Conservation (phyloP, 768 basidiomycete genomes). For the Naganishia vishniacii region DNA sequence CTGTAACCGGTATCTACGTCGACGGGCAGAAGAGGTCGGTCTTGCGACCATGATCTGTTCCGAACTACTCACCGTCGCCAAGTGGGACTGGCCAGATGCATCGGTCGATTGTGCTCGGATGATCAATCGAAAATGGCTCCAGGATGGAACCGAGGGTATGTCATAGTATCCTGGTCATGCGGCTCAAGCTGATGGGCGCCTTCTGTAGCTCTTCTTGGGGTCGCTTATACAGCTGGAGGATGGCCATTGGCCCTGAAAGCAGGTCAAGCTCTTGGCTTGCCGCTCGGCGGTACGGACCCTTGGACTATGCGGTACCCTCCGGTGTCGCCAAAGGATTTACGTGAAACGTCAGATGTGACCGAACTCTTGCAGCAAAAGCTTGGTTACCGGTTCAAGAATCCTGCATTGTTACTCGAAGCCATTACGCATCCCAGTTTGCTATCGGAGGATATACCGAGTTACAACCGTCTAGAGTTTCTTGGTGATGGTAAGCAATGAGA, state of each 20-base stretch:
- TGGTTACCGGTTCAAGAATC: slow-evolving; percentile 64
- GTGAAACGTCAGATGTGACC: slow-evolving; percentile 1
- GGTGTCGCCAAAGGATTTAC: slow-evolving; percentile 53
- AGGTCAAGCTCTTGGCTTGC: slow-evolving; percentile 63
- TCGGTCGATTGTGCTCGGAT: not conserved
- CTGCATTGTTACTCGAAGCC: slow-evolving; percentile 66
- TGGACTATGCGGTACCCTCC: slow-evolving; percentile 62
- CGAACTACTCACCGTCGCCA: slow-evolving; percentile 13
- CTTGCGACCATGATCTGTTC: slow-evolving; percentile 21
- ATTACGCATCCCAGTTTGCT: slow-evolving; percentile 79
- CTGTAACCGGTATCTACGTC: slow-evolving; percentile 62
- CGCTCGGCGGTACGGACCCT: slow-evolving; percentile 64
- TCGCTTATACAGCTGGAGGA: slow-evolving; percentile 67
- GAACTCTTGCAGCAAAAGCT: slow-evolving; percentile 57
- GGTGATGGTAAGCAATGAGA: slow-evolving; percentile 82
- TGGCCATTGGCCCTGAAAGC: slow-evolving; percentile 62
- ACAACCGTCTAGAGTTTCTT: slow-evolving; percentile 81
- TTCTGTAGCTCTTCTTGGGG: slow-evolving; percentile 61
- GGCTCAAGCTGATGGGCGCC: not conserved
- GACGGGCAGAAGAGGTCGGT: slow-evolving; percentile 16
- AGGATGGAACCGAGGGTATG: slow-evolving; percentile 28
- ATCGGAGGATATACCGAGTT: slow-evolving; percentile 56
- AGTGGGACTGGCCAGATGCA: slow-evolving; percentile 19
- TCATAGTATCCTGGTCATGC: no score
- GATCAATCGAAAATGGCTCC: slow-evolving; percentile 28